Evolutionary conservation across 768 basidiomycete genomes (phyloP).

Genomic region (Tulasnella sp.): DNA sequence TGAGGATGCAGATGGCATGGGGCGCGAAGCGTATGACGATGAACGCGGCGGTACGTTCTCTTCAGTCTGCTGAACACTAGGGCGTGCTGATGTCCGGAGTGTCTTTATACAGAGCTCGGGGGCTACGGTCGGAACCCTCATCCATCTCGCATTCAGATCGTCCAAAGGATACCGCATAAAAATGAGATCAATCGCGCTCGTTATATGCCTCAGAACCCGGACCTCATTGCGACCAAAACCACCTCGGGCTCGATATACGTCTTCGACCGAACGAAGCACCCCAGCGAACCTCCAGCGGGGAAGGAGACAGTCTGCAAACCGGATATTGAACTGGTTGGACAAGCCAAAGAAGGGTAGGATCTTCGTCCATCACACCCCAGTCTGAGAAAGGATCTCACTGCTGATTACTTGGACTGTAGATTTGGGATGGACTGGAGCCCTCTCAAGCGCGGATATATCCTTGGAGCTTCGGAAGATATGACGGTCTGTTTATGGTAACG

Average conservation of each 20-base stretch:
- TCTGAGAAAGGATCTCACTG: conserved; percentile 42
- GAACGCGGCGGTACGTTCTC: conserved; percentile 63
- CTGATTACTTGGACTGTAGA: conserved; percentile 43
- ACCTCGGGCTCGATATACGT: conserved; percentile 87
- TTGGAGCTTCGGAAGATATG: conserved; percentile 94
- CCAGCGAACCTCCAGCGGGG: conserved; percentile 75
- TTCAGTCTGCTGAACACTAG: not conserved
- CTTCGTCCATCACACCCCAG: not conserved
- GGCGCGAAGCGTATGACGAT: conserved; percentile 81
- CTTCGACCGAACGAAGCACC: conserved; percentile 97
- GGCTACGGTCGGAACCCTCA: conserved; percentile 78
- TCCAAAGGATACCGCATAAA: conserved; percentile 91
- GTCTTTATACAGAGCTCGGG: conserved; percentile 69
- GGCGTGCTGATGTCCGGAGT: not conserved
- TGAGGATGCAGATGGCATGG: conserved; percentile 77
- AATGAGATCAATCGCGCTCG: conserved; percentile 97
- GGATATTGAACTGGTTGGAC: conserved; percentile 88
- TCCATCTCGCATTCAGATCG: conserved; percentile 83
- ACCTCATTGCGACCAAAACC: conserved; percentile 94
- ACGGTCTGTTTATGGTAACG: conserved; percentile 93
- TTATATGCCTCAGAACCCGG: conserved; percentile 99
- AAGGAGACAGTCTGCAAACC: conserved; percentile 83
- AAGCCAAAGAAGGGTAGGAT: conserved; percentile 87
- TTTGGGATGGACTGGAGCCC: conserved; percentile 96
- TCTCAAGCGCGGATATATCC: conserved; percentile 74